phyloP scores from a whole-genome alignment of 2,329 filamentous ascomycete genomes.

The Orbilia brochopaga region DNA sequence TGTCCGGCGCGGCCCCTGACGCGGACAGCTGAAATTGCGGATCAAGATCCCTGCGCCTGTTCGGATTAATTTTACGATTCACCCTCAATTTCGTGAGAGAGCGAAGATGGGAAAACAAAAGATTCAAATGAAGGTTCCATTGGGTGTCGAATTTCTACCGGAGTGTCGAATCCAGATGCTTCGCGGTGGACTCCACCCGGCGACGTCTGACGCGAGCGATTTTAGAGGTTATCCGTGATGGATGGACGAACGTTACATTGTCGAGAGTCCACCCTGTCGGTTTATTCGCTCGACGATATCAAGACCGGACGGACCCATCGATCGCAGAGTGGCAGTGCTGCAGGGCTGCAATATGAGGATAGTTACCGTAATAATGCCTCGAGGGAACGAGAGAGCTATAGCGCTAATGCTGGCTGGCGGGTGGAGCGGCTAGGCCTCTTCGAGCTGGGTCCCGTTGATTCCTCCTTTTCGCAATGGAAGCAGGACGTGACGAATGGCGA shows the following conservation, averaged over 20 bases:
- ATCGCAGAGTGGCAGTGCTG: not conserved
- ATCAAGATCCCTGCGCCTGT: not conserved
- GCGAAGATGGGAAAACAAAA: not conserved
- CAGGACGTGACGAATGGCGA: not conserved
- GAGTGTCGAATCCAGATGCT: too few relatives aligned
- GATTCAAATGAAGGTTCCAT: too few relatives aligned
- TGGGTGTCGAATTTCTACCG: too few relatives aligned
- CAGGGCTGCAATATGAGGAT: too few relatives aligned
- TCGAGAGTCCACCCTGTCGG: too few relatives aligned
- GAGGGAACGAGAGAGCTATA: not conserved
- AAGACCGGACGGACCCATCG: too few relatives aligned
- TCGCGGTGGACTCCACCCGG: too few relatives aligned
- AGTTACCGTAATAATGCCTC: too few relatives aligned
- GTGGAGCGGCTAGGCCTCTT: not conserved
- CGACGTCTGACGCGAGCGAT: too few relatives aligned
- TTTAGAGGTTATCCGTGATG: too few relatives aligned
- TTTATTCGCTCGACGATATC: too few relatives aligned
- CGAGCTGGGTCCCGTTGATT: not conserved
- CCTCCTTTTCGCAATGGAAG: conserved; percentile 5
- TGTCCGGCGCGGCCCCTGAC: not conserved
- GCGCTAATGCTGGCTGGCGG: not conserved
- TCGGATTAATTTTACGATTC: not conserved
- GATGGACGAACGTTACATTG: too few relatives aligned
- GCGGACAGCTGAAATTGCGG: not conserved
- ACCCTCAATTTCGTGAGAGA: not conserved